Percentiles rank a stretch among this genome's conserved stretches.
Conservation (phyloP, 306 rosid species). For the Glycine latifolia region DNA sequence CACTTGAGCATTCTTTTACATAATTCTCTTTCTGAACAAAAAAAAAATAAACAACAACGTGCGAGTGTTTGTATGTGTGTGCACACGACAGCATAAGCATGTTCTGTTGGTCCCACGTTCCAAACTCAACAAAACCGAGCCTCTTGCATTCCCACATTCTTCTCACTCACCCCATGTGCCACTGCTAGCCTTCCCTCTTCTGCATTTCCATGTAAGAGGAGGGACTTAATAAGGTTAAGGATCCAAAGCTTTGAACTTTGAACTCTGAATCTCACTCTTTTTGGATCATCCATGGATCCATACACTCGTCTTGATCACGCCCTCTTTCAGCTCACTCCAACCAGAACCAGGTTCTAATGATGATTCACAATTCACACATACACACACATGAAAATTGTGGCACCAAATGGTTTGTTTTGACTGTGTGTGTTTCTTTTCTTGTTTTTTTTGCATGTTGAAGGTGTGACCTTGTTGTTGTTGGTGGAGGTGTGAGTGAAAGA, state of each 20-base stretch:
- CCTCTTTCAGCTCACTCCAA: conserved; percentile 98
- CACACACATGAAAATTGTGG: background rate
- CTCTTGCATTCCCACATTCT: conserved; percentile 32
- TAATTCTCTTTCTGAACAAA: conserved; percentile 22
- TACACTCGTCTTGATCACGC: conserved; percentile 84
- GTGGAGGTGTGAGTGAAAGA: conserved; percentile 76
- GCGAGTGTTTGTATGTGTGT: background rate
- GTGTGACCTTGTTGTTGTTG: conserved; percentile 79
- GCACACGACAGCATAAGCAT: conserved; percentile 23
- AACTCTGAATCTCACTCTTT: conserved; percentile 27
- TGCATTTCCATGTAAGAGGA: conserved; percentile 46
- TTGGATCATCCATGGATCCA: conserved; percentile 68
- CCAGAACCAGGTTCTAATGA: conserved; percentile 80
- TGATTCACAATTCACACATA: background rate
- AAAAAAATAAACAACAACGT: background rate
- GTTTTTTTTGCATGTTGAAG: conserved; percentile 49
- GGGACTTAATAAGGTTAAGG: too few species aligned
- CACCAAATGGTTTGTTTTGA: conserved; percentile 26
- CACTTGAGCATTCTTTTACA: background rate
- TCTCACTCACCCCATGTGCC: conserved; percentile 67
- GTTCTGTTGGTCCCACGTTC: conserved; percentile 71
- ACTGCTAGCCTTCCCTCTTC: conserved; percentile 42
- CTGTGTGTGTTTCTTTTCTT: too few species aligned
- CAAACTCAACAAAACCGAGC: conserved; percentile 49
- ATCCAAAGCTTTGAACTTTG: conserved; percentile 12